These are phyloP conservation scores for Ceratocystis cacaofunesta DNA, from an alignment of 2,329 filamentous ascomycete species.

Conservation along the genomic window DNA sequence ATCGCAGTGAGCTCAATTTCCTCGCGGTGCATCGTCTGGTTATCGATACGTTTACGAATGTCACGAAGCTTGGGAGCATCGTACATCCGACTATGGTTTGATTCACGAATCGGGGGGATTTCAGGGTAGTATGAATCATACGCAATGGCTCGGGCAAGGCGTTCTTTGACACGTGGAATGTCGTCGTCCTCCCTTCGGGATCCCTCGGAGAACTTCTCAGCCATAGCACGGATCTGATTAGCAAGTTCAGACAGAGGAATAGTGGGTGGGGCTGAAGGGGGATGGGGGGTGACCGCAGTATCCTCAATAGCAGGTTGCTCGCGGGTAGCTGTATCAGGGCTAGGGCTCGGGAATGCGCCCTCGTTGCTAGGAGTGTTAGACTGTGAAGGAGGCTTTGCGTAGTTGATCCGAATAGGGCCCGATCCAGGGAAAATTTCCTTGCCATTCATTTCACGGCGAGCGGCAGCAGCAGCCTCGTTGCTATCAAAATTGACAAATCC, in stretches of 20 bases:
- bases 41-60: slow-evolving; percentile 94
- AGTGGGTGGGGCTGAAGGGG: slow-evolving; percentile 37
- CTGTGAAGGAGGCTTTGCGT: slow-evolving; percentile 85
- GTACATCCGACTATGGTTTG: slow-evolving; percentile 74
- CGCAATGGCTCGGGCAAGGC: slow-evolving; percentile 61
- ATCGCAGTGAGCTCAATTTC: slow-evolving; percentile 88
- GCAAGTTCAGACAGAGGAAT: slow-evolving; percentile 64
- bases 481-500: slow-evolving; percentile 97
- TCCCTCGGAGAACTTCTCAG: slow-evolving; percentile 58
- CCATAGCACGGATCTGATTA: slow-evolving; percentile 71
- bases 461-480: slow-evolving; percentile 77
- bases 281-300: background rate
- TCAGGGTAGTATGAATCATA: slow-evolving; percentile 62
- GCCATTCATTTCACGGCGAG: slow-evolving; percentile 76
- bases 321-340: slow-evolving; percentile 67
- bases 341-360: slow-evolving; percentile 76
- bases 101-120: slow-evolving; percentile 78
- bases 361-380: slow-evolving; percentile 81
- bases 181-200: slow-evolving; percentile 64
- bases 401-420: slow-evolving; percentile 88
- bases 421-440: slow-evolving; percentile 98
- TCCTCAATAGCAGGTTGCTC: slow-evolving; percentile 20
- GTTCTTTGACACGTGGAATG: slow-evolving; percentile 42
- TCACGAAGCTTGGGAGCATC: slow-evolving; percentile 90
- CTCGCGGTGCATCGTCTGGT: slow-evolving; percentile 66